Evolutionary conservation across 257 asterid genomes (phyloP), one percentile per base, ranked within the genome.

Genomic region (Ligustrum vulgare): DNA sequence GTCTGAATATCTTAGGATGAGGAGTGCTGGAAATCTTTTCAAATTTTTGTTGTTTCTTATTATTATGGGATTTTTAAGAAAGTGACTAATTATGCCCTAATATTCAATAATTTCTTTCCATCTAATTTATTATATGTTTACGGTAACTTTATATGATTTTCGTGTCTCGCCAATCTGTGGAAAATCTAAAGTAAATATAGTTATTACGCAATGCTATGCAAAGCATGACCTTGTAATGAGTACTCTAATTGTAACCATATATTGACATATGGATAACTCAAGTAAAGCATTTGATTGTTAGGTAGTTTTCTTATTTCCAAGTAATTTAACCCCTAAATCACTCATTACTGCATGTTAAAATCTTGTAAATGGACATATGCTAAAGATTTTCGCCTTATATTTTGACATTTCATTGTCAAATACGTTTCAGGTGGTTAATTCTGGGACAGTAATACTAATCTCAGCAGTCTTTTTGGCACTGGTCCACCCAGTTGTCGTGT

Each of bases 401-500:
- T 33, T 68, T 67, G 43, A 69, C 49, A 10, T 23, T 11, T 65
- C 15, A 33, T 56, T 41, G 11, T n/a, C 34, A 60, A 32, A 49
- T 75, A 41, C 18, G 71, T 80, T 72, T 39, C 96, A 94, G 98
- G 97, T 75, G 37, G 73, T 86, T 75, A 85, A 88, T 36, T 78
- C 80, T 43, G 90, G 97, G 78, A 72, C 82, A 15, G 86, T 80
- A 34, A 69, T 85, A 66, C 78, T 94, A 65, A 76, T 92, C 31
- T 90, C 96, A 22, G 86, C 96, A 22, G 43, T 89, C 76, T 54
- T 88, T 23, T 70, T 84, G 67, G 69, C 91, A 16, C 69, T 88
- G 32, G 77, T 91, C 72, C 89, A 94, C 78, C 94, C 96, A 31
- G 67, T 89, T 28, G 43, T 79, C 3, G 97, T 80, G 28, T 76